Evolutionary conservation across 1,284 basidiomycete species (phyloP), one percentile per base, ranked within the genome.

Genomic region (Vanrija humicola): DNA sequence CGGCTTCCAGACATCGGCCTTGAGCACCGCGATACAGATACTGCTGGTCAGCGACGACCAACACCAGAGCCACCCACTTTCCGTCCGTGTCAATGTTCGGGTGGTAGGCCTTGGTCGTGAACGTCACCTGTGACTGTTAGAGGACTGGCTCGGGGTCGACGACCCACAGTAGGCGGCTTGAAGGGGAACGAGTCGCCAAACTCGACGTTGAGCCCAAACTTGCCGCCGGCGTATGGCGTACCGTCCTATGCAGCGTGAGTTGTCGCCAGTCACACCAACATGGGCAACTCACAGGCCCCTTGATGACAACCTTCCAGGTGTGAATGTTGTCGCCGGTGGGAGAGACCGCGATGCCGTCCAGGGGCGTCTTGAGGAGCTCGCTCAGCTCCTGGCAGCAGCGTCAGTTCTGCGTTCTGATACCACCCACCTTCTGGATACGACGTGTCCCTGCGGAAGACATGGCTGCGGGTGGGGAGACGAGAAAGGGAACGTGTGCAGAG

Each of bases 211-310:
- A 92, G 87, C 58, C 82, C 79, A 77, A 91, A 95, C 2, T 82
- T 88, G 48, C 92, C 92, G 53, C 84, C 84, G 70, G 85, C 87
- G 81, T 93, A 95, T 0, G 90, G 90, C 40, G 88, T 88, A 55
- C 85, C 84, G 52, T 82, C 69, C 88, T 92, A 62, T 52, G 15
- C 34, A 43, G 45, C 43, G 34, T 52, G 9, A 54, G 49, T 18
- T 23, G 23, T 6, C 7, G 12, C 34, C 34, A 1, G 28, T 1
- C 42, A 9, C 9, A 18, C 10, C 14, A 21, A 16, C n/a, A 16
- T n/a, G n/a, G 14, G 15, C 38, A 14, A 78, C 87, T 64, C 66
- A 92, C 90, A 45, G 84, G 81, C 53, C 87, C 90, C 64, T 83
- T 85, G 62, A 94, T 85, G 15, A 80, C 72, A 55, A 90, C 88